Conservation (phyloP, 805 yeast genomes). For the Kuraishia piskuri region DNA sequence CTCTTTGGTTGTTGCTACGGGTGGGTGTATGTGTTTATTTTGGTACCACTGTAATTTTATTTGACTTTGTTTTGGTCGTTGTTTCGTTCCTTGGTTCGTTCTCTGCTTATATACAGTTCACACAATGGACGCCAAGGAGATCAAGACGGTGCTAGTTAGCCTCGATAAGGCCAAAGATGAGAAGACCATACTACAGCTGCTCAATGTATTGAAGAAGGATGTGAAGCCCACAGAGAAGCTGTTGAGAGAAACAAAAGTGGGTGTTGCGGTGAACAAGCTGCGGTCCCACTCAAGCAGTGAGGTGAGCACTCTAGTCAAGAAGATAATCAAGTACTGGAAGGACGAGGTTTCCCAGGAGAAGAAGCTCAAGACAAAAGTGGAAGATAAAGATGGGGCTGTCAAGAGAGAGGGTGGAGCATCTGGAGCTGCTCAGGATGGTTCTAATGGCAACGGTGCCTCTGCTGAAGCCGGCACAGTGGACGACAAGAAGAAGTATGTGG, state of each 20-base stretch:
- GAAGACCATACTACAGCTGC: slow-evolving; percentile 55
- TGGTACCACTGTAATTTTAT: neutral
- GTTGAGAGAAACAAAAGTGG: slow-evolving; percentile 91
- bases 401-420: slow-evolving; percentile 5
- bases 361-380: slow-evolving; percentile 15
- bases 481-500: slow-evolving; percentile 24
- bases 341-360: slow-evolving; percentile 74
- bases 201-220: slow-evolving; percentile 57
- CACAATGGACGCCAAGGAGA: slow-evolving; percentile 65
- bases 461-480: slow-evolving; percentile 11
- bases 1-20: no score
- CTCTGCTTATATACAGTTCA: no score
- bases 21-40: no score
- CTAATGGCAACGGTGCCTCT: slow-evolving; percentile 7
- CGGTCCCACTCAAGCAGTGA: slow-evolving; percentile 62
- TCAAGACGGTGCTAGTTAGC: slow-evolving; percentile 55
- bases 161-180: slow-evolving; percentile 69
- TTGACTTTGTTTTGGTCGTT: no score
- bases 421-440: slow-evolving; percentile 7
- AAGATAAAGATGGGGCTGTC: slow-evolving; percentile 8
- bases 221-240: slow-evolving; percentile 80
- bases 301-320: slow-evolving; percentile 64
- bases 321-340: slow-evolving; percentile 82
- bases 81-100: slow-evolving; percentile 4
- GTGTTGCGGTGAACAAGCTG: slow-evolving; percentile 88